phyloP scores from a whole-genome alignment of 2,329 filamentous ascomycete species.

The Aotearoamyces nothofagi region DNA sequence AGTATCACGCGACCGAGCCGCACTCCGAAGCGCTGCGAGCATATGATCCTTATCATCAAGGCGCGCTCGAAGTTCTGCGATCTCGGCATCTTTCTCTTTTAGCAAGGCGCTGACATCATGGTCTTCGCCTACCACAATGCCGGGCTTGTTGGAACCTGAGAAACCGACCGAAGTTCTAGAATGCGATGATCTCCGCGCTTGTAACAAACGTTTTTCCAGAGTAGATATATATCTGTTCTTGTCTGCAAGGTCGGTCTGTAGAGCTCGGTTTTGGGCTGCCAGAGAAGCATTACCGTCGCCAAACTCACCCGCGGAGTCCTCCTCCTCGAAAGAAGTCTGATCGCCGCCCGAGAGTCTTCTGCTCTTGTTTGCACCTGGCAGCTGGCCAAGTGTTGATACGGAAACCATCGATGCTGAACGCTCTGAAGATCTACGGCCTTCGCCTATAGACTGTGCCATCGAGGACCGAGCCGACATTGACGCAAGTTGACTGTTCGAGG shows the following conservation, averaged over 20 bases:
- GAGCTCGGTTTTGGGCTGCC: constrained; percentile 71
- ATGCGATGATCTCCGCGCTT: constrained; percentile 80
- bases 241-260: constrained; percentile 90
- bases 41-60: constrained; percentile 93
- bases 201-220: constrained; percentile 78
- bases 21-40: constrained; percentile 72
- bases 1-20: constrained; percentile 71
- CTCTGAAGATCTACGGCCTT: constrained; percentile 26
- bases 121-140: constrained; percentile 61
- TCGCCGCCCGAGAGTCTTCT: constrained; percentile 11
- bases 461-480: constrained; percentile 51
- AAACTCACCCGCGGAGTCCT: constrained; percentile 65
- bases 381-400: constrained; percentile 17
- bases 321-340: constrained; percentile 29
- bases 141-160: constrained; percentile 36
- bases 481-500: constrained; percentile 26
- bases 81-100: constrained; percentile 84
- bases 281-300: constrained; percentile 76
- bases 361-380: constrained; percentile 4
- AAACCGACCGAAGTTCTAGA: constrained; percentile 71
- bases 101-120: constrained; percentile 58
- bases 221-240: constrained; percentile 95
- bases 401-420: constrained; percentile 55
- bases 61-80: constrained; percentile 74
- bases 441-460: constrained; percentile 43